Base-by-base conservation (phyloP, 2,329 filamentous ascomycete species). In the Colletotrichum navitas region DNA sequence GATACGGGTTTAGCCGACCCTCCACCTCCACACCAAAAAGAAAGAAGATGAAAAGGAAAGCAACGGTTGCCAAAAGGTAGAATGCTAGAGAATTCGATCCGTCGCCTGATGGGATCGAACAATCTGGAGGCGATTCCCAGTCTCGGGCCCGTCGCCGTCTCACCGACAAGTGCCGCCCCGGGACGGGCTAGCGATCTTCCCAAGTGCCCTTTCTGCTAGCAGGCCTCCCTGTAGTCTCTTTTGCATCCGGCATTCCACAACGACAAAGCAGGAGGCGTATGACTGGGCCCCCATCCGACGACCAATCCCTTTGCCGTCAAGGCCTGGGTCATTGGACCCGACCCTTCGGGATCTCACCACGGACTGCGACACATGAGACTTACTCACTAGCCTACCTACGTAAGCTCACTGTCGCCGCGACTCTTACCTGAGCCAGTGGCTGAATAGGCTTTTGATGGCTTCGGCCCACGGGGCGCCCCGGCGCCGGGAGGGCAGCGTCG, bases 401-500 rank as follows among this genome's bases (percentile, higher is more conserved):
- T 41, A 49, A 64, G 34, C 21, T 43, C 51, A n/a, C 24, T 47
- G 12, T 56, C 43, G 32, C 56, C 34, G 41, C 39, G 14, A 63
- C 36, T 12, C 43, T 47, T 52, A 62, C 68, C 64, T 63, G 58
- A 68, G 58, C 68, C 64, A 59, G 68, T 63, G 64, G 68, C 68
- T 71, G 58, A 63, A 58, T 26, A 67, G 51, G 41, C 39, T 49
- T 34, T 12, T 32, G 52, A 59, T 63, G 58, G 64, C 68, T 54
- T 68, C 64, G 43, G 64, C 59, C 58, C 52, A 71, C 26, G 56
- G 58, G 24, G 29, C 58, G 52, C 52, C 58, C 51, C 51, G 26
- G 43, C 36, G 41, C 39, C 4, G 14, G 41, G 41, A 43, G 29
- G 36, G 24, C 11, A 32, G 32, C 26, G 24, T 16, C 49, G 29